Evolutionary conservation across 192 early-diverging fungal genomes (phyloP), one percentile per base, ranked within the genome.

Genomic region (Coemansia sp.): DNA sequence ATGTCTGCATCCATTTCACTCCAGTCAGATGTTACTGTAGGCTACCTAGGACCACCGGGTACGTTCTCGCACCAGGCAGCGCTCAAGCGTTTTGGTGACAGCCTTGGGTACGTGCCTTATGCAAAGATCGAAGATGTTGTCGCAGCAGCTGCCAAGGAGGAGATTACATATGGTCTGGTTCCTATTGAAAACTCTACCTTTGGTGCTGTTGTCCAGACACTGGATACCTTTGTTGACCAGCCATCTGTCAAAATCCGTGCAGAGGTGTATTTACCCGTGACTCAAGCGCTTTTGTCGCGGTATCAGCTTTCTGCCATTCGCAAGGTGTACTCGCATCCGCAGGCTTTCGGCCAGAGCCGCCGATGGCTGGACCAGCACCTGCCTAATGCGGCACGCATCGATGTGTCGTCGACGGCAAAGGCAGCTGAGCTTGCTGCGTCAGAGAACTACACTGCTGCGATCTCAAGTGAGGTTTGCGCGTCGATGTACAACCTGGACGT

Each of bases 141-240:
- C 72, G 83, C 80, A 22, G 88, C 90, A 0, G 90, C 92, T 1
- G 90, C 88, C 67, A 84, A 85, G 8, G 89, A 89, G 28, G 84
- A 83, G 29, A 83, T 87, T 3, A 92, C 89, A n/a, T 97, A 94
- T 66, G 94, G 94, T 6, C 75, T 98, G 58, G 90, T 98, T 5
- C 96, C 96, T 2, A 93, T 95, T 72, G 96, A 98, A 73, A 98
- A 98, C 78, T 96, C 95, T 8, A 92, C 89, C 18, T 87, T 85
- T 80, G 96, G 96, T 40, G 86, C 86, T 11, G 96, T 98, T 3
- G 86, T 89, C 7, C 75, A 90, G 54, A 95, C 96, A 0, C 77
- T 98, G 18, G 95, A 98, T 67, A 72, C 82, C 51, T 90, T 96
- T 64, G 76, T 85, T 28, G 83, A 82, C 18, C 75, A 88, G 48